These are phyloP conservation scores for Tubosaeta sp. DNA, from an alignment of 768 basidiomycete genomes.

Conservation along the genomic window DNA sequence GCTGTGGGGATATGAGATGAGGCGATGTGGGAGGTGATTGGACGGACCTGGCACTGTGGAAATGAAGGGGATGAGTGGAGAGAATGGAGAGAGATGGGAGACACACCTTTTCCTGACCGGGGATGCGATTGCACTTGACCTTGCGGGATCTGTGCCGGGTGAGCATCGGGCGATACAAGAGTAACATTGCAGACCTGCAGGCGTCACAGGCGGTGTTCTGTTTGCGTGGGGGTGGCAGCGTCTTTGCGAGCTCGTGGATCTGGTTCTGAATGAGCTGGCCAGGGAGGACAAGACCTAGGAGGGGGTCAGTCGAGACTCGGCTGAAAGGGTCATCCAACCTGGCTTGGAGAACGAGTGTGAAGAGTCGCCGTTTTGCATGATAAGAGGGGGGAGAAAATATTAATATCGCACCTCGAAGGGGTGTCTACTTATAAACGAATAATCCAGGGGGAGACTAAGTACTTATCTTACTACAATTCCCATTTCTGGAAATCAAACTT, in stretches of 20 bases:
- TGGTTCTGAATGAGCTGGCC: slow-evolving; percentile 72
- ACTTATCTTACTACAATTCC: slow-evolving; percentile 19
- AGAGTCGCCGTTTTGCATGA: slow-evolving; percentile 30
- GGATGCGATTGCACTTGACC: slow-evolving; percentile 82
- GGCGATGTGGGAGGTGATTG: slow-evolving; percentile 12
- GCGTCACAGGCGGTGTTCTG: slow-evolving; percentile 94
- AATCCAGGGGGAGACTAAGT: slow-evolving; percentile 19
- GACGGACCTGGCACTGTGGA: slow-evolving; percentile 61
- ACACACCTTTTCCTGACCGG: slow-evolving; percentile 76
- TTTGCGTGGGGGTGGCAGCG: slow-evolving; percentile 79
- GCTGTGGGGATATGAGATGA: slow-evolving; percentile 39
- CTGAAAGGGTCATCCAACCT: slow-evolving; percentile 14
- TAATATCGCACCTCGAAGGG: slow-evolving; percentile 3
- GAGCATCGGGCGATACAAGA: slow-evolving; percentile 1
- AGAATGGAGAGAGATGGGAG: slow-evolving; percentile 7
- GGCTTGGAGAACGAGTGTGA: slow-evolving; percentile 33
- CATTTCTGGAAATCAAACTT: slow-evolving; percentile 1
- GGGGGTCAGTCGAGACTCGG: not conserved
- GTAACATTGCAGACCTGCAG: slow-evolving; percentile 55
- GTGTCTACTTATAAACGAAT: slow-evolving; percentile 20
- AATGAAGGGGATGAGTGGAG: slow-evolving; percentile 14
- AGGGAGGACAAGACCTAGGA: slow-evolving; percentile 56
- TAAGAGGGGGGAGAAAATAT: slow-evolving; percentile 20
- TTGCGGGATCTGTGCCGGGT: slow-evolving; percentile 60
- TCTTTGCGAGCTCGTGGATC: slow-evolving; percentile 77